Evolutionary conservation across 2,329 filamentous ascomycete genomes (phyloP), one percentile per base, ranked within the genome.

Genomic region (Teratosphaeria nubilosa): DNA sequence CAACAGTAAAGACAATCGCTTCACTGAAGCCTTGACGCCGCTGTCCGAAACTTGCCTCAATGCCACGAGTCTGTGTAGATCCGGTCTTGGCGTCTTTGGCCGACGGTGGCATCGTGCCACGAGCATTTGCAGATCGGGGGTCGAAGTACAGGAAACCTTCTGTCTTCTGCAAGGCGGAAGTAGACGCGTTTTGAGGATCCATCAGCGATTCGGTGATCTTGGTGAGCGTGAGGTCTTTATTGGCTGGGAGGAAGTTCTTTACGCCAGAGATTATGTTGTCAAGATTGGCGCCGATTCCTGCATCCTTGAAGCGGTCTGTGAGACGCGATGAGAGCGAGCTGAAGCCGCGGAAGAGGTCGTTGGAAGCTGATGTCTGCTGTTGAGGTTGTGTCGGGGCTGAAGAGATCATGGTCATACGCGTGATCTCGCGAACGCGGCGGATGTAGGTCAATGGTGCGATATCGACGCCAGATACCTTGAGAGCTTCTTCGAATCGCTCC

Each of bases 191-290:
- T 52, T 90, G 82, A 0, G 94, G 94, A 69, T 99, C 94, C 92
- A 99, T 99, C 68, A 99, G 86, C 1, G 90, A 95, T 73, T 99
- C 94, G 48, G 94, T 92, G 70, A 99, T 96, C 75, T 97, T 97
- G 58, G 95, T 99, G 56, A 99, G 83, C 0, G 94, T 97, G 10
- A 97, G 82, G 70, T 99, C 95, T 67, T 91, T 90, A 76, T 99
- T 95, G 14, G 85, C 90, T 0, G 95, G 94, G n/a, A 99, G 78
- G 75, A 99, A 95, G 75, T 96, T 97, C 76, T 97, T 99, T 69
- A 99, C 92, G 51, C 92, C 92, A 5, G 90, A 92, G 62, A 97
- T 91, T 51, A 99, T 83, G 31, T 88, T 92, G 73, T 97, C 94
- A 68, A 99, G 90, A 72, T 97, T 97, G 56, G 86, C 83, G 54